phyloP scores from a whole-genome alignment of 345 rosid species.

The Melaleuca quinquenervia region DNA sequence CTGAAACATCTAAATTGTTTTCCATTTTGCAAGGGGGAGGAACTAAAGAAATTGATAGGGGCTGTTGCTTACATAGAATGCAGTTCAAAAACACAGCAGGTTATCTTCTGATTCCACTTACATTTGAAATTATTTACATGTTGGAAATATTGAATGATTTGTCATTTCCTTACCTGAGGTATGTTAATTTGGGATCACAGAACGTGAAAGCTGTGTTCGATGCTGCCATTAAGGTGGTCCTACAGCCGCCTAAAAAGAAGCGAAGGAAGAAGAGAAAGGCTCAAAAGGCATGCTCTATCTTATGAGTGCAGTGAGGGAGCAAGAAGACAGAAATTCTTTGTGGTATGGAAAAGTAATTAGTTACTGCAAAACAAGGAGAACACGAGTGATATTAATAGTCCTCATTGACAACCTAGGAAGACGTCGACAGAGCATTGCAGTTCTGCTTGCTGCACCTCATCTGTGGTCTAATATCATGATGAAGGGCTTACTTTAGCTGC shows the following conservation, averaged over 20 bases:
- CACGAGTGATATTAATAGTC: neutral
- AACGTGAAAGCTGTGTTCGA: slow-evolving; percentile 84
- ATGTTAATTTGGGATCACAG: slow-evolving; percentile 21
- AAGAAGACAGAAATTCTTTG: neutral
- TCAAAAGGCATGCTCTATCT: slow-evolving; percentile 59
- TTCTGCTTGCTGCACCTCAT: neutral
- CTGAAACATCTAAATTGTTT: neutral
- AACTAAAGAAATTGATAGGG: slow-evolving; percentile 59
- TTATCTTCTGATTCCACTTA: neutral
- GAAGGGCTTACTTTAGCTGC: neutral
- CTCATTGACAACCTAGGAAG: neutral
- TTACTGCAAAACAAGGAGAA: neutral
- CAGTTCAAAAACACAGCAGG: slow-evolving; percentile 92
- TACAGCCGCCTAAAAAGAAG: slow-evolving; percentile 81
- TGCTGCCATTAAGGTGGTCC: slow-evolving; percentile 79
- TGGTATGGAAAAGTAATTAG: neutral
- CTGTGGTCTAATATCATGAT: neutral
- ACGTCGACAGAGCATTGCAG: neutral
- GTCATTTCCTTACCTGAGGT: neutral
- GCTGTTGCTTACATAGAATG: slow-evolving; percentile 74
- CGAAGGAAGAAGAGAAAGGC: slow-evolving; percentile 62
- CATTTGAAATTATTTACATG: neutral
- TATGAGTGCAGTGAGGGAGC: slow-evolving; percentile 19
- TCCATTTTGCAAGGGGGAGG: slow-evolving; percentile 56
- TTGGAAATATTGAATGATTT: neutral